These are phyloP conservation scores for Quercus parvula DNA, from an alignment of 306 rosid species.

Conservation along the genomic window DNA sequence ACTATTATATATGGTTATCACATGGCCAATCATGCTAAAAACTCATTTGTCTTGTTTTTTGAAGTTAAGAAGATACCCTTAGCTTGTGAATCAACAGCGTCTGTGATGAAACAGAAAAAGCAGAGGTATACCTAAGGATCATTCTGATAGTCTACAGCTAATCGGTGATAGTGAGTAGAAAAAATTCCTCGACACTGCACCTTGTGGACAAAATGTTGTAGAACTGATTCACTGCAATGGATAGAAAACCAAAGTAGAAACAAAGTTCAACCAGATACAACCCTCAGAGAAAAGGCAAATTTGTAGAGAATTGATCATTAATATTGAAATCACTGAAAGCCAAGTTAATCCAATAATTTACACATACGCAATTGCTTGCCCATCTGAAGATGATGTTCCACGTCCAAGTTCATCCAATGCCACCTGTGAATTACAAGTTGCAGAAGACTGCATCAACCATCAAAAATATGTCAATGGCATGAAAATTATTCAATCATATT, in stretches of 20 bases:
- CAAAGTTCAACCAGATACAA: background rate
- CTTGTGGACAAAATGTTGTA: slow-evolving; percentile 74
- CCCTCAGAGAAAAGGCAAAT: background rate
- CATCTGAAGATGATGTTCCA: slow-evolving; percentile 95
- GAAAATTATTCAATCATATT: slow-evolving; percentile 5
- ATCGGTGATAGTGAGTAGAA: slow-evolving; percentile 82
- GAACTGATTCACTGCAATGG: slow-evolving; percentile 68
- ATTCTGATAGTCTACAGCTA: slow-evolving; percentile 56
- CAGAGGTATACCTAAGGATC: slow-evolving; percentile 55
- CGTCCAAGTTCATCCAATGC: slow-evolving; percentile 96
- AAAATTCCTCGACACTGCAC: slow-evolving; percentile 84
- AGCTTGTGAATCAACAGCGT: no score
- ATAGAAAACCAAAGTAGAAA: slow-evolving; percentile 24
- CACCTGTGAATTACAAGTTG: slow-evolving; percentile 62
- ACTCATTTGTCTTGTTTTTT: no score
- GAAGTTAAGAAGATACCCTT: no score
- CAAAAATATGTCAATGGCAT: background rate
- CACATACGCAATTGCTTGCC: slow-evolving; percentile 93
- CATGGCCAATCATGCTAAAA: background rate
- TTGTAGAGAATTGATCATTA: background rate
- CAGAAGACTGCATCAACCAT: no score
- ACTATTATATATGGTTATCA: background rate
- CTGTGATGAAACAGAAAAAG: background rate
- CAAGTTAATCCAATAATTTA: slow-evolving; percentile 11
- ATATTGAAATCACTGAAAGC: background rate